Conservation (phyloP, 345 rosid genomes). For the Eucalyptus pauciflora region DNA sequence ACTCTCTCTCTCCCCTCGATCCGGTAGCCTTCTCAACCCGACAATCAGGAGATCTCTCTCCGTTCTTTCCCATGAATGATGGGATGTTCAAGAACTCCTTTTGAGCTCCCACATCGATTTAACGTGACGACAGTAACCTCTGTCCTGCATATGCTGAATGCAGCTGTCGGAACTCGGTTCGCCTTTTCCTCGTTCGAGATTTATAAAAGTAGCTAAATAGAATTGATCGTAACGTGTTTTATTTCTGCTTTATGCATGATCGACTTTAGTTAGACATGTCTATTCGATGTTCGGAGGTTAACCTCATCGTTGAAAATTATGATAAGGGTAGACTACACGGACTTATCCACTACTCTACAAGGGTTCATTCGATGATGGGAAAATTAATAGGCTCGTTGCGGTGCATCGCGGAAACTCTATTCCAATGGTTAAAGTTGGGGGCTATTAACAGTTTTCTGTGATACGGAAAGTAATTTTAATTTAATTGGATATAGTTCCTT, state of each 20-base stretch:
- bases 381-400: background rate
- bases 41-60: background rate
- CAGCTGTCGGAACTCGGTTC: background rate
- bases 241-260: background rate
- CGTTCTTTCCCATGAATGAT: background rate
- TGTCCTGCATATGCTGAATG: background rate
- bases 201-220: rapidly evolving
- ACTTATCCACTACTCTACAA: rapidly evolving
- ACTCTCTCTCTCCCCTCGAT: background rate
- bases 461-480: background rate
- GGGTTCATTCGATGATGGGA: background rate
- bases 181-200: background rate
- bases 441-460: background rate
- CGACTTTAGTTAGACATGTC: background rate
- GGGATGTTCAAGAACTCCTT: background rate
- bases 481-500: background rate
- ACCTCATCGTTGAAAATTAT: background rate
- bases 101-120: background rate
- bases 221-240: background rate
- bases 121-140: background rate
- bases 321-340: background rate
- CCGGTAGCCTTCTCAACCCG: background rate
- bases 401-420: rapidly evolving
- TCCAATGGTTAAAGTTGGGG: background rate
- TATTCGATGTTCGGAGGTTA: background rate